Conservation (phyloP, 73 alveolate genomes). For the Symbiodinium pilosum region DNA sequence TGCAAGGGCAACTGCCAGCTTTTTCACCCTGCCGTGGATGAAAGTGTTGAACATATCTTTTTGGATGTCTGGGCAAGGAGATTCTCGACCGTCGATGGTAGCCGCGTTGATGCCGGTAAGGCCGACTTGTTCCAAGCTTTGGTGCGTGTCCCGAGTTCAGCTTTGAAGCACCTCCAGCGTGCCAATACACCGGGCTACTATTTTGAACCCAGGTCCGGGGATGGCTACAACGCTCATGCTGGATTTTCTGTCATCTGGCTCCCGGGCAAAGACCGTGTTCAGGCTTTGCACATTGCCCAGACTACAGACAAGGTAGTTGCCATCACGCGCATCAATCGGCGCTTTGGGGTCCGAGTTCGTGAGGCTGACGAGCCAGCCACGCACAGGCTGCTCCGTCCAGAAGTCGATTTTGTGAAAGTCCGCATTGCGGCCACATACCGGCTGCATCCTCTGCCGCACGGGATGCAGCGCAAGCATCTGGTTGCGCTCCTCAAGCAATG, state of each 20-base stretch:
- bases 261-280: not conserved
- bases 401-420: not conserved
- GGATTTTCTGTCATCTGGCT: not conserved
- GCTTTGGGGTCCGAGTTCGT: not conserved
- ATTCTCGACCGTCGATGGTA: not conserved
- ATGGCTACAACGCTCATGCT: not conserved
- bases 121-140: not conserved
- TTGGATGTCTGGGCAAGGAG: not conserved
- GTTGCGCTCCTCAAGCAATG: not conserved
- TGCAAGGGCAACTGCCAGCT: not conserved
- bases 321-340: not conserved
- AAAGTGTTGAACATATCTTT: not conserved
- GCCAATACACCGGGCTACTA: not conserved
- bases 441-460: conserved; percentile 18
- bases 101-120: not conserved
- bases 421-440: not conserved
- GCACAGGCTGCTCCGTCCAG: not conserved
- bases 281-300: not conserved
- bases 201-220: not conserved
- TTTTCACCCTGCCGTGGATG: not conserved
- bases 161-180: not conserved
- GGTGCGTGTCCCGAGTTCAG: not conserved
- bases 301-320: not conserved
- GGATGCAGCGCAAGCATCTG: not conserved
- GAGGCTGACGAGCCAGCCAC: not conserved